Evolutionary conservation across 345 rosid genomes (phyloP), one percentile per base, ranked within the genome.

Genomic region (Pistacia integerrima): DNA sequence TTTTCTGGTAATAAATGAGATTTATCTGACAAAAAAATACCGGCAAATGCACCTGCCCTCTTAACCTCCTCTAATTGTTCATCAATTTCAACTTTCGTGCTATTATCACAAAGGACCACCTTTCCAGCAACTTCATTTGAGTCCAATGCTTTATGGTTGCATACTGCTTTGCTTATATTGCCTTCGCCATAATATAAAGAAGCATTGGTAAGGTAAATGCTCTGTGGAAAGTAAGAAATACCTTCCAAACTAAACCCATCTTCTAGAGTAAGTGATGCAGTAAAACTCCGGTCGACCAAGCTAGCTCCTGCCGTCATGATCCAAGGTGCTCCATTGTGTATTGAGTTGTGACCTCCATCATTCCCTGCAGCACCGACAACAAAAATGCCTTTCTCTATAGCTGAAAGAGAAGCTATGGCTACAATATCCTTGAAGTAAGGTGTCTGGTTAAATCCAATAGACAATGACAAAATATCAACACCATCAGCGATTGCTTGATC

Each of bases 401-500:
- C 90, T 0, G 97, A 84, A 61, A 90, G 88, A 0, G 90, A 76
- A 18, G 88, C 89, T 8, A 86, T 84, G 64, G 92, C 91, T n/a
- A 92, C 85, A 8, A 73, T 77, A 63, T 83, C 87, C 10, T 69
- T 28, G 63, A 70, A 83, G 74, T 81, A 83, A 1, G 83, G 82
- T 33, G 77, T 28, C 4, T n/a, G 81, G 2, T 11, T 5, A 46
- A 92, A 73, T 18, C 91, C 93, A 0, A 92, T 59, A 11, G 93
- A 92, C 7, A 92, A 2, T 9, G 94, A 90, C 77, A 90, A 69
- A 52, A 92, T 72, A 69, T 90, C 88, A 4, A 90, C 90, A 55
- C 94, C 88, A 76, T 92, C 94, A 44, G 82, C 86, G 33, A 88
- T 84, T n/a, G 94, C 94, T 70, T 86, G 90, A 78, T 92, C 97